Evolutionary conservation across 371 early-diverging fungal genomes (phyloP).

Genomic region (Nematocida sp.): DNA sequence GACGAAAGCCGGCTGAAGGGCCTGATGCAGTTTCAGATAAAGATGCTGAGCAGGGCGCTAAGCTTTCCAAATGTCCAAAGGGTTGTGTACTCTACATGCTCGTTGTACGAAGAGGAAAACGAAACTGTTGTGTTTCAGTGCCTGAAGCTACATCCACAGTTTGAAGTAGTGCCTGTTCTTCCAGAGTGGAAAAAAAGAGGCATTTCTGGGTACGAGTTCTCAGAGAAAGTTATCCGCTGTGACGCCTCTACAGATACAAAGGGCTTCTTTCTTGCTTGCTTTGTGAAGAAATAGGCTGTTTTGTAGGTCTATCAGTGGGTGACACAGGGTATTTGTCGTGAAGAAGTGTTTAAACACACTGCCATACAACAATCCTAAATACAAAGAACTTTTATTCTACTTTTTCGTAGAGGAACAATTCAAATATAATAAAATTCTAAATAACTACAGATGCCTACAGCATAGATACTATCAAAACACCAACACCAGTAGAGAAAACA

Average conservation of each 20-base stretch:
- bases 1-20: slow-evolving; percentile 68
- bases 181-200: slow-evolving; percentile 65
- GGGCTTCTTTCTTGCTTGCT: slow-evolving; percentile 58
- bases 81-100: slow-evolving; percentile 88
- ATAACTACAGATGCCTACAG: too few relatives aligned
- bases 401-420: too few relatives aligned
- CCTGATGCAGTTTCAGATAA: slow-evolving; percentile 58
- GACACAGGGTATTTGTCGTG: too few relatives aligned
- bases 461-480: too few relatives aligned
- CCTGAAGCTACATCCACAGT: slow-evolving; percentile 57
- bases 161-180: slow-evolving; percentile 65
- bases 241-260: slow-evolving; percentile 28
- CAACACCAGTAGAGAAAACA: too few relatives aligned
- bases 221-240: slow-evolving; percentile 51
- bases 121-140: slow-evolving; percentile 74
- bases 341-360: too few relatives aligned
- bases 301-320: background rate
- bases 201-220: slow-evolving; percentile 45
- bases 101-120: slow-evolving; percentile 82
- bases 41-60: slow-evolving; percentile 55
- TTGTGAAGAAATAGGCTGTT: slow-evolving; percentile 44
- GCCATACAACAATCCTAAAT: too few relatives aligned
- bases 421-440: too few relatives aligned
- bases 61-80: slow-evolving; percentile 70
- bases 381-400: too few relatives aligned